Base-by-base conservation (phyloP, 768 basidiomycete genomes). In the Collybia mongolica region DNA sequence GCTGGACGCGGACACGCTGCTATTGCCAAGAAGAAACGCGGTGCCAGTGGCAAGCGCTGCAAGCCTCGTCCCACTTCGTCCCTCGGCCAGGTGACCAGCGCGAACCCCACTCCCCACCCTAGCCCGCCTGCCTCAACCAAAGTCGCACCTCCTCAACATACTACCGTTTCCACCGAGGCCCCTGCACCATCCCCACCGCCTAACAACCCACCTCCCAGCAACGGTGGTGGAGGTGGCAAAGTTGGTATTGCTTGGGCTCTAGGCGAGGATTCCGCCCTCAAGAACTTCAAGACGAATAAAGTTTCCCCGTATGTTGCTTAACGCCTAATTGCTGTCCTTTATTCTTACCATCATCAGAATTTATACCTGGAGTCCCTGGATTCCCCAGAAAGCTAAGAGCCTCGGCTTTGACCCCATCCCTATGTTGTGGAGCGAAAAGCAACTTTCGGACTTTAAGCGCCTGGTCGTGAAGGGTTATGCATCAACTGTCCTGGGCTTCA, bases 231-330 rank as follows among this genome's bases (percentile, higher is more conserved):
- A 40, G 55, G 54, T 23, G 59, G 64, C 39, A 90, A 90, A 66
- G 73, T 79, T 38, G 81, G 88, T 54, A 63, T 87, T 17, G 86
- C 77, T 18, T 93, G 88, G 86, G 75, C 84, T 32, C 78, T 83
- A 49, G 75, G 77, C 46, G 71, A 81, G 51, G 69, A 74, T 52
- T 49, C 66, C 28, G 65, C 75, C 41, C 73, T 93, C 40, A 57
- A 65, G 12, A 69, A 77, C 57, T 90, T 81, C 63, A 69, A 73
- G 44, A 77, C 75, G 20, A 49, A 32, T 23, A 68, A 74, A 3
- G 74, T 81, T 42, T 50, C 60, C 48, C 62, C 52, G 85, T 86
- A 56, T 46, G 72, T 62, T 20, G 19, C 18, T 22, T 23, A 11
- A 23, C 18, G 12, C 32, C 15, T 4, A n/a, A n/a, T 11, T 19